Evolutionary conservation across 1,284 basidiomycete species (phyloP), one percentile per base, ranked within the genome.

Genomic region (Puccinia hordei): DNA sequence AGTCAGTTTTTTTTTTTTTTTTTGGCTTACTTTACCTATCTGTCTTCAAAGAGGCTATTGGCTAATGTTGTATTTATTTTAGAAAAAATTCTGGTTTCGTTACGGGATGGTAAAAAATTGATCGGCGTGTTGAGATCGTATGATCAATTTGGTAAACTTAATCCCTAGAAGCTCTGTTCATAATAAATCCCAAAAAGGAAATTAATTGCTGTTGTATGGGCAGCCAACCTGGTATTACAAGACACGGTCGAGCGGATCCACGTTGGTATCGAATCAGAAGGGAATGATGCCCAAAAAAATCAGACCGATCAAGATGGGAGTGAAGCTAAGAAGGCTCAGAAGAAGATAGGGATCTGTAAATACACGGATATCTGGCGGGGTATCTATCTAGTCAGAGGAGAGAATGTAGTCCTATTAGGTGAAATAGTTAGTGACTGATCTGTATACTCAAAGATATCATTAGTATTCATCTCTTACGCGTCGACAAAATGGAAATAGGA

Each of bases 81-180:
- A 98, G 95, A 98, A 88, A 99, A 98, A 90, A 96, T 99, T 90
- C 89, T 99, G 78, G 95, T 98, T 75, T 90, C 98, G 83, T 88
- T 99, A 81, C 90, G 97, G 86, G 97, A 99, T 86, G 97, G 97
- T 73, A 89, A 95, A 84, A 99, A 98, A 87, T 89, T 98, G 61
- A 92, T 98, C 83, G 97, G 97, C 46, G 95, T 99, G 46, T 87
- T 99, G 83, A 89, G 97, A 78, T 97, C 94, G 30, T 99, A 99
- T 86, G 97, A 99, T 88, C 97, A 99, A 86, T 99, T 98, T 85
- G 96, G 96, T 98, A 86, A 84, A 92, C 86, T 27, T 12, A 4
- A 22, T 19, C 13, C 9, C 24, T n/a, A 35, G 33, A 24, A 44
- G 13, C 33, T 33, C 30, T 19, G 3, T 12, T 41, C 35, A 24